Evolutionary conservation across 805 yeast species (phyloP), one percentile per base, ranked within the genome.

Genomic region (Blastobotrys terrestris): DNA sequence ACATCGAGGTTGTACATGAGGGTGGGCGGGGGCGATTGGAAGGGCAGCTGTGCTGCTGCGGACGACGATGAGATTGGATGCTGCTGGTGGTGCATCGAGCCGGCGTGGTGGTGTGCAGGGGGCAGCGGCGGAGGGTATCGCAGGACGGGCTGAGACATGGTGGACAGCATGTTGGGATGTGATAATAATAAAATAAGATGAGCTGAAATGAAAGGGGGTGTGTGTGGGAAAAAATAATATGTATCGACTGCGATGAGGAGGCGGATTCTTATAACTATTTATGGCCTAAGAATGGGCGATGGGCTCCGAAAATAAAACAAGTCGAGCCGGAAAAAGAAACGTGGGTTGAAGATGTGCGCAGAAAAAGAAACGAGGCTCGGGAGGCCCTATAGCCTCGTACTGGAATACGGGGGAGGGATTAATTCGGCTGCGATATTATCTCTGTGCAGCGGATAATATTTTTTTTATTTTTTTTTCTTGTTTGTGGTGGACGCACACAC

Each of bases 1-100:
- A 66, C 52, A 13, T 60, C 53, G 26, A 60, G 49, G 20, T 47
- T 39, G 44, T 58, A 60, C 20, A 16, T 14, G 6, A 39, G 43
- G n/a, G 43, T 14, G 6, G 18, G 43, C 43, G 15, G 43, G n/a
- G 18, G 43, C 43, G 6, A 15, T 14, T n/a, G 43, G 43, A n/a
- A 39, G 43, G 18, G 44, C 14, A 39, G 41, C 41, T 14, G 16
- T 3, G 41, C 4, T 39, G 14, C 15, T 3, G 41, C 16, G 5
- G 41, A 39, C 4, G 41, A n/a, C 41, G 41, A 39, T 3, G 41
- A 39, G 6, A 39, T 39, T 13, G 43, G 43, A 39, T n/a, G 43
- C 43, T 5, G 6, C 43, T 14, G 43, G 5, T 26, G 35, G n/a
- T n/a, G n/a, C n/a, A n/a, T n/a, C n/a, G n/a, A n/a, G n/a, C n/a